Evolutionary conservation across 2,329 filamentous ascomycete species (phyloP), one percentile per base, ranked within the genome.

Genomic region (Fusarium bactridioides): DNA sequence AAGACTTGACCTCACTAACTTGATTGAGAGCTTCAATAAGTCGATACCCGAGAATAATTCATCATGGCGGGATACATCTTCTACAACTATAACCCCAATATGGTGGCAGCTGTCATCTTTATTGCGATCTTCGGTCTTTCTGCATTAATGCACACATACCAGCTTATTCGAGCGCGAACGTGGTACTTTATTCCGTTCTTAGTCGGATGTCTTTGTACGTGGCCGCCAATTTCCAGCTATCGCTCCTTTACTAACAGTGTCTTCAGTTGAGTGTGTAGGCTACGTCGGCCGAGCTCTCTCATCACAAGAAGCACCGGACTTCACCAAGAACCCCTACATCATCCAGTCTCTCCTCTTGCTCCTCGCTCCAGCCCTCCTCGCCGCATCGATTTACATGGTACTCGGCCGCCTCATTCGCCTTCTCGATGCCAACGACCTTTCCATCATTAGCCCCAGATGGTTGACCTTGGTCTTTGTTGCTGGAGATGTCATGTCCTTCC

Each of bases 161-260:
- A 84, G 57, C 72, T 87, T 38, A 29, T 82, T 29, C 77, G 78
- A 25, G 78, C 80, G 6, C 79, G 83, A 58, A 85, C 85, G 13
- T 88, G 86, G 85, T 89, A 86, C 75, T 84, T 87, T 72, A 84
- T 86, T 6, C 84, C 87, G 0, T 85, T 89, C 44, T 72, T 85
- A 7, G 79, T 89, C 29, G 87, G 87, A n/a, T 85, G 85, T 48
- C 65, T 84, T n/a, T 86, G 86, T 88, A 82, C 72, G 81, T 72
- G 15, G 5, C 15, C 27, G 6, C 7, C 9, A 29, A 13, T 8
- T 6, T 19, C 31, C 16, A 7, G 6, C 2, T 6, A 18, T 37
- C 33, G 33, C 18, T 33, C 3, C 38, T 25, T 23, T 29, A n/a
- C 61, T 61, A 19, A 66, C n/a, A 13, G 11, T 3, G 11, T 21